phyloP scores from a whole-genome alignment of 352 stramenopile species.

The Globisporangium okanoganense region DNA sequence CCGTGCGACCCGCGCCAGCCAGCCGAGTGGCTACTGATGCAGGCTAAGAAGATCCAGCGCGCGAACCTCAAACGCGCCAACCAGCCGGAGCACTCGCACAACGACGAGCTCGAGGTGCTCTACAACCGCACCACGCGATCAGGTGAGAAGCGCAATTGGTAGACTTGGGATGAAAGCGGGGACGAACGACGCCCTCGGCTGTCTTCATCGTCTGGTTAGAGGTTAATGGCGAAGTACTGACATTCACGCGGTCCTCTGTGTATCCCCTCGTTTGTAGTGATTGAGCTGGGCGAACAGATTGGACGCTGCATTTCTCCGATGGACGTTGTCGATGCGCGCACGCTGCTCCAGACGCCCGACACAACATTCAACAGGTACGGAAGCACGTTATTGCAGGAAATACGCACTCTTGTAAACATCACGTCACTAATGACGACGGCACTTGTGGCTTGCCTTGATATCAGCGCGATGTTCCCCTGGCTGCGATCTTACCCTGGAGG shows the following conservation, averaged over 20 bases:
- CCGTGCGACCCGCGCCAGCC: conserved; percentile 68
- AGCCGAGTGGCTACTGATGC: conserved; percentile 68
- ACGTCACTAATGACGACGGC: neutral
- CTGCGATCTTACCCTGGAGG: conserved; percentile 59
- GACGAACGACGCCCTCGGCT: too few relatives aligned
- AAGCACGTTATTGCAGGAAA: too few relatives aligned
- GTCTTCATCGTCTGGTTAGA: too few relatives aligned
- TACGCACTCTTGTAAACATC: neutral
- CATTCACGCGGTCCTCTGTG: neutral
- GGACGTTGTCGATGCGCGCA: conserved; percentile 76
- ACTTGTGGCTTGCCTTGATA: neutral
- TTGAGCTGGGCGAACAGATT: conserved; percentile 68
- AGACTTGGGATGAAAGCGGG: too few relatives aligned
- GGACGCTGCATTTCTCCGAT: conserved; percentile 58
- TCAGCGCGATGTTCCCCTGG: conserved; percentile 73
- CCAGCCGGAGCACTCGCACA: conserved; percentile 12
- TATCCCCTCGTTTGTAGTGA: conserved; percentile 24
- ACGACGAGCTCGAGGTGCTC: conserved; percentile 74
- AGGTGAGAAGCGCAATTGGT: conserved; percentile 7
- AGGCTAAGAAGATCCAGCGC: conserved; percentile 76
- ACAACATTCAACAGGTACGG: conserved; percentile 43
- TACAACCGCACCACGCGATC: conserved; percentile 72
- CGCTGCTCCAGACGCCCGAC: conserved; percentile 61
- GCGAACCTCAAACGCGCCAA: conserved; percentile 36
- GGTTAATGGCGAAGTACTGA: neutral